phyloP scores from a whole-genome alignment of 2,329 filamentous ascomycete genomes.

The Neophaeococcomyces mojaviensis region DNA sequence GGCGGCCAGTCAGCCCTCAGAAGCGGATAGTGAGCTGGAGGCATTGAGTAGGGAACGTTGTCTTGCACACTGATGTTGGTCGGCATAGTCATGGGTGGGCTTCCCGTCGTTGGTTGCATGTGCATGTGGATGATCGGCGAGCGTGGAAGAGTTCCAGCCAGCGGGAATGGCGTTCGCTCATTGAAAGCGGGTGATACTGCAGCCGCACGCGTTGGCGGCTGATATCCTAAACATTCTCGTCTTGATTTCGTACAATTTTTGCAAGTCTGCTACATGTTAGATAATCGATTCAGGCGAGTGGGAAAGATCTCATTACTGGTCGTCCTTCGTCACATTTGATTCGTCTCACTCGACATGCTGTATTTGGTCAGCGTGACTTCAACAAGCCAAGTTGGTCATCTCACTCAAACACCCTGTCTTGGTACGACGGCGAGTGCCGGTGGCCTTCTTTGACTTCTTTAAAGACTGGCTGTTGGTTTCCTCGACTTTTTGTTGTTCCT shows the following conservation, averaged over 20 bases:
- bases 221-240: constrained; percentile 33
- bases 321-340: constrained; percentile 93
- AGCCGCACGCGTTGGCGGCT: constrained; percentile 12
- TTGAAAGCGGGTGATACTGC: too few relatives aligned
- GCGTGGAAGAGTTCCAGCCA: constrained; percentile 2
- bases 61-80: neutral
- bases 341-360: constrained; percentile 83
- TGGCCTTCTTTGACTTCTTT: neutral
- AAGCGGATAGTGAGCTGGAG: too few relatives aligned
- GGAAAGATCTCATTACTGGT: constrained; percentile 24
- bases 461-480: too few relatives aligned
- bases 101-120: too few relatives aligned
- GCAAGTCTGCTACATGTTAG: constrained; percentile 23
- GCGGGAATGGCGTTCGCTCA: neutral
- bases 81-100: neutral
- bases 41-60: neutral
- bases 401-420: constrained; percentile 88
- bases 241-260: constrained; percentile 41
- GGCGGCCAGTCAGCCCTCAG: too few relatives aligned
- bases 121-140: too few relatives aligned
- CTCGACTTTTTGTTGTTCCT: too few relatives aligned
- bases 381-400: constrained; percentile 28
- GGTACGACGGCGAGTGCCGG: constrained; percentile 57
- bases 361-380: constrained; percentile 6
- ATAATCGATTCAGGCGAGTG: too few relatives aligned